A percentile compares a stretch with the other conserved stretches of the same genome.
Evolutionary conservation across 805 yeast species (phyloP).

Genomic region (Brettanomyces bruxellensis): DNA sequence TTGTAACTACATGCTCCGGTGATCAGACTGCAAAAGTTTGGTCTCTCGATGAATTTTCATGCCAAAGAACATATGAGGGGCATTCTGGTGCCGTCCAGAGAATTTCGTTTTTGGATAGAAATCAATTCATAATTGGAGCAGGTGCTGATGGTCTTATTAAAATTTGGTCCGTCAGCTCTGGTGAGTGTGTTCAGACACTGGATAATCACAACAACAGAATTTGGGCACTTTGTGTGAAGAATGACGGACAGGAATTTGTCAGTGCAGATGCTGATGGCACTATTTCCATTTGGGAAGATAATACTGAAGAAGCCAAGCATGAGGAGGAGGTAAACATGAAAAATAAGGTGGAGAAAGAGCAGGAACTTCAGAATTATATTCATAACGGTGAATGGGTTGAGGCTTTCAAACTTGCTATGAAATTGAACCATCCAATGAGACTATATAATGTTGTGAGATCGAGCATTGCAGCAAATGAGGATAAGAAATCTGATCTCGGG

Average conservation of each 20-base stretch:
- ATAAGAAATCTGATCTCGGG: slow-evolving; percentile 43
- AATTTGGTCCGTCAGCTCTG: slow-evolving; percentile 72
- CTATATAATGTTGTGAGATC: slow-evolving; percentile 67
- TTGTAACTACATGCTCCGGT: slow-evolving; percentile 79
- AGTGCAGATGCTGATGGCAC: slow-evolving; percentile 96
- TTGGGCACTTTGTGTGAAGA: slow-evolving; percentile 72
- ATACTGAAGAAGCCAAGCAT: slow-evolving; percentile 62
- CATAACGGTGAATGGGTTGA: slow-evolving; percentile 71
- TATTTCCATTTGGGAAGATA: slow-evolving; percentile 81
- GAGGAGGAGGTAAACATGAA: slow-evolving; percentile 47
- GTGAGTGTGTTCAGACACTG: slow-evolving; percentile 74
- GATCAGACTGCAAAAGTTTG: slow-evolving; percentile 87
- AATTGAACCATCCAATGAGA: slow-evolving; percentile 85
- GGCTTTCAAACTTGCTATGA: slow-evolving; percentile 79
- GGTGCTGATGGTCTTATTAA: slow-evolving; percentile 96
- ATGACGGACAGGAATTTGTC: slow-evolving; percentile 61
- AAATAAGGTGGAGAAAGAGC: slow-evolving; percentile 74
- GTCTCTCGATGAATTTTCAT: slow-evolving; percentile 72
- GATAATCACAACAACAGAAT: slow-evolving; percentile 91
- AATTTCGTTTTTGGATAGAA: slow-evolving; percentile 57
- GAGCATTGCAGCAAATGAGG: slow-evolving; percentile 43
- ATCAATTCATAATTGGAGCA: slow-evolving; percentile 60
- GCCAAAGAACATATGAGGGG: slow-evolving; percentile 82
- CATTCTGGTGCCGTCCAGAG: slow-evolving; percentile 90
- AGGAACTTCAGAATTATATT: slow-evolving; percentile 69